Evolutionary conservation across 2,329 filamentous ascomycete species (phyloP), one percentile per base, ranked within the genome.

Genomic region (Ascochyta rabiei): DNA sequence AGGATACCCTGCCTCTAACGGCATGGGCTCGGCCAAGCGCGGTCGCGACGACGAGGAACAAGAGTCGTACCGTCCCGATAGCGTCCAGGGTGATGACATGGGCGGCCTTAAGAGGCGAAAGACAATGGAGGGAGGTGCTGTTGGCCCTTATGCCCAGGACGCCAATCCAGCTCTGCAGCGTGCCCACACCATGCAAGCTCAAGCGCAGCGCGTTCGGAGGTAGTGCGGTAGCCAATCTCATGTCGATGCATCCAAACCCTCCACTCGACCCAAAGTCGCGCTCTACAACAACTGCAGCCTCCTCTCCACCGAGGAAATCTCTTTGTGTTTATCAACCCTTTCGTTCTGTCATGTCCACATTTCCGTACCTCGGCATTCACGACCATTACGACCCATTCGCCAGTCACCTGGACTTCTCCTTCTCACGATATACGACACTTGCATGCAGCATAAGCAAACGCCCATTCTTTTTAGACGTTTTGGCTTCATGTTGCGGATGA

Each of bases 31-130:
- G 3, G 82, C 76, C 62, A 89, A 88, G 77, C 84, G 86, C 62
- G 79, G 82, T 62, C 84, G 86, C 56, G 86, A 87, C 19, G 86
- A 87, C 46, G 85, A 89, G 26, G 76, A 78, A 53, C 82, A 86
- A 58, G 88, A 91, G 28, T 84, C 86, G 18, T 86, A 88, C 53
- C 86, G 89, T 12, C 84, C 88, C 19, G 82, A 85, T 34, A 80
- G 77, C 55, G 76, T 79, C 23, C 76, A 76, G 31, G 80, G 79
- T 31, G 83, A 83, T 39, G 85, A 87, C 39, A 77, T 86, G 59
- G 84, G 89, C 41, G 81, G 82, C 19, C 75, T 89, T 55, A 96
- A 96, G 79, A 86, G 91, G 63, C 87, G 90, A 60, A 93, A 93
- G 80, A 93, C 89, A 0, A 81, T 89, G 62, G 76, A 82, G 37